A percentile compares a stretch with the other conserved stretches of the same genome.
phyloP scores from a whole-genome alignment of 768 basidiomycete genomes.

The Tulasnella sp. region DNA sequence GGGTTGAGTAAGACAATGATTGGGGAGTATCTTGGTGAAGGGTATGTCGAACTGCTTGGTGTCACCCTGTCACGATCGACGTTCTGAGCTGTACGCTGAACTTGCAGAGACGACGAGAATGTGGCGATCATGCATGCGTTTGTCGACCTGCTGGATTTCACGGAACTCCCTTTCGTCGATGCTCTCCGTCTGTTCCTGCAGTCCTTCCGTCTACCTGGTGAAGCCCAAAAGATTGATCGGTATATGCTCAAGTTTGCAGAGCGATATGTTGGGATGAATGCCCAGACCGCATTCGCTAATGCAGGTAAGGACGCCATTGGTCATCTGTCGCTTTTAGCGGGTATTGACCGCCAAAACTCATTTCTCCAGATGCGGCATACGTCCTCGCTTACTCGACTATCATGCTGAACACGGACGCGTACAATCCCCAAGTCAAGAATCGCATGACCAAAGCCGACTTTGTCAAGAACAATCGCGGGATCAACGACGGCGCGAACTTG shows the following conservation, averaged over 20 bases:
- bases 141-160: conserved; percentile 84
- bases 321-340: neutral
- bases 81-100: neutral
- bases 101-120: conserved; percentile 67
- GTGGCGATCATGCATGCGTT: conserved; percentile 96
- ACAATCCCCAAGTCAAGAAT: conserved; percentile 87
- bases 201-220: conserved; percentile 92
- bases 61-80: neutral
- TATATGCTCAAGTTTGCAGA: conserved; percentile 99
- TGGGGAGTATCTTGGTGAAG: conserved; percentile 96
- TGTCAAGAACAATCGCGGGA: conserved; percentile 88
- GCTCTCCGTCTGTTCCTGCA: conserved; percentile 85
- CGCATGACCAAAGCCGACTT: conserved; percentile 92
- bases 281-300: conserved; percentile 77
- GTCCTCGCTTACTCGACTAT: conserved; percentile 92
- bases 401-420: conserved; percentile 93
- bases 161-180: conserved; percentile 68
- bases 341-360: neutral
- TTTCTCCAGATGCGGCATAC: conserved; percentile 67
- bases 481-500: conserved; percentile 82
- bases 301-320: conserved; percentile 70
- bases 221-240: conserved; percentile 96
- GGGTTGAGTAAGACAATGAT: conserved; percentile 93
- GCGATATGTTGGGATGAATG: conserved; percentile 82
- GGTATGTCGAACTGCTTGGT: conserved; percentile 39